A percentile compares a stretch with the other conserved stretches of the same genome.
Evolutionary conservation across 768 basidiomycete species (phyloP).

Genomic region (Russula virescens): DNA sequence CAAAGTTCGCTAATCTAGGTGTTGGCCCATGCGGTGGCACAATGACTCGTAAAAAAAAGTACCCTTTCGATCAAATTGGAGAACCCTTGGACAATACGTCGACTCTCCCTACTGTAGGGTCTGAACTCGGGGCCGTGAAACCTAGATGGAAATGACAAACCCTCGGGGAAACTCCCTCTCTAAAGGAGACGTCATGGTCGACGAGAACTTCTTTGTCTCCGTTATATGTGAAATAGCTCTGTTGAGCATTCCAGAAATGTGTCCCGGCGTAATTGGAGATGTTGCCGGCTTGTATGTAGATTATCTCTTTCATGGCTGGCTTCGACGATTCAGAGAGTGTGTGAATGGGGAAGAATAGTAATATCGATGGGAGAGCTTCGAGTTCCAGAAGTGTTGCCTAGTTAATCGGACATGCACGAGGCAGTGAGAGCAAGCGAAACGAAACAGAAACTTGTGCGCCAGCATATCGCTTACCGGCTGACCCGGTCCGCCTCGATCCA

Average conservation of each 20-base stretch:
- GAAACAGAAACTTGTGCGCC: too few species aligned
- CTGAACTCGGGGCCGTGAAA: slow-evolving; percentile 15
- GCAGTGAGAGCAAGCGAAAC: too few species aligned
- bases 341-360: background rate
- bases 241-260: slow-evolving; percentile 81
- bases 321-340: background rate
- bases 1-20: slow-evolving; percentile 52
- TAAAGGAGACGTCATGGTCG: slow-evolving; percentile 58
- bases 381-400: too few species aligned
- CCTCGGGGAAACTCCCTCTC: slow-evolving; percentile 47
- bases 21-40: background rate
- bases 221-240: slow-evolving; percentile 52
- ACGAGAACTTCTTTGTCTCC: slow-evolving; percentile 35
- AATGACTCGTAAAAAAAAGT: slow-evolving; percentile 8
- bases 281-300: slow-evolving; percentile 70
- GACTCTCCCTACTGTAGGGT: slow-evolving; percentile 35
- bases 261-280: slow-evolving; percentile 64
- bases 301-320: slow-evolving; percentile 61
- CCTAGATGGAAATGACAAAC: slow-evolving; percentile 33
- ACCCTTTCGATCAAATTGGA: slow-evolving; percentile 68
- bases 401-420: too few species aligned
- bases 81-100: slow-evolving; percentile 54
- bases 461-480: too few species aligned
- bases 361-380: background rate
- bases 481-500: background rate